A percentile compares a stretch with the other conserved stretches of the same genome.
phyloP scores from a whole-genome alignment of 2,329 filamentous ascomycete genomes.

The Fusarium concolor region DNA sequence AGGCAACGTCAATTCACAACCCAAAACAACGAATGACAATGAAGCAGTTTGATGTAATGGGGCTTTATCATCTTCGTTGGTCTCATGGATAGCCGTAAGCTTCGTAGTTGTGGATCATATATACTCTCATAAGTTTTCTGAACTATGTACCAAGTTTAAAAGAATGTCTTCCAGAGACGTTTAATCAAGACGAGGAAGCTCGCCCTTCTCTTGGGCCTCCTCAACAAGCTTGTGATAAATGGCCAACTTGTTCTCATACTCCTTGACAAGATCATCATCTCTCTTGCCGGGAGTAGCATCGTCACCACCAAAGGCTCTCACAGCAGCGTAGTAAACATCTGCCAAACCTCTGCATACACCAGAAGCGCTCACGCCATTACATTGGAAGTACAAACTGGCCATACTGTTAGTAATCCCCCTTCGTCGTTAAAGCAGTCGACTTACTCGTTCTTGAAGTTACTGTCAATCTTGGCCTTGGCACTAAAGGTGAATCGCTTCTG shows the following conservation, averaged over 20 bases:
- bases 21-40: too few relatives aligned
- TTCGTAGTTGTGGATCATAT: not conserved
- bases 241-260: constrained; percentile 52
- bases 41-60: too few relatives aligned
- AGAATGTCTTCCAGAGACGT: rapidly evolving
- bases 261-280: constrained; percentile 43
- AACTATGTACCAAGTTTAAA: not conserved
- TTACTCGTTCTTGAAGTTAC: constrained; percentile 61
- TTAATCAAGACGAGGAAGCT: constrained; percentile 41
- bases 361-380: constrained; percentile 36
- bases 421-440: constrained; percentile 18
- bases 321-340: constrained; percentile 56
- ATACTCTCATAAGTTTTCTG: not conserved
- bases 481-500: constrained; percentile 60
- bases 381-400: constrained; percentile 53
- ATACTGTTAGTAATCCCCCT: not conserved
- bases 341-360: constrained; percentile 51
- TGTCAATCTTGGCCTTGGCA: constrained; percentile 59
- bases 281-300: constrained; percentile 48
- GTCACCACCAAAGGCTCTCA: constrained; percentile 52
- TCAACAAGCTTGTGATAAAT: constrained; percentile 52
- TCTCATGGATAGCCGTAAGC: too few relatives aligned
- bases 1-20: too few relatives aligned
- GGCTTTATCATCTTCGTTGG: too few relatives aligned
- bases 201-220: constrained; percentile 52